These are phyloP conservation scores for Chlorella vulgaris DNA, from an alignment of 139 green algal species.

Conservation along the genomic window DNA sequence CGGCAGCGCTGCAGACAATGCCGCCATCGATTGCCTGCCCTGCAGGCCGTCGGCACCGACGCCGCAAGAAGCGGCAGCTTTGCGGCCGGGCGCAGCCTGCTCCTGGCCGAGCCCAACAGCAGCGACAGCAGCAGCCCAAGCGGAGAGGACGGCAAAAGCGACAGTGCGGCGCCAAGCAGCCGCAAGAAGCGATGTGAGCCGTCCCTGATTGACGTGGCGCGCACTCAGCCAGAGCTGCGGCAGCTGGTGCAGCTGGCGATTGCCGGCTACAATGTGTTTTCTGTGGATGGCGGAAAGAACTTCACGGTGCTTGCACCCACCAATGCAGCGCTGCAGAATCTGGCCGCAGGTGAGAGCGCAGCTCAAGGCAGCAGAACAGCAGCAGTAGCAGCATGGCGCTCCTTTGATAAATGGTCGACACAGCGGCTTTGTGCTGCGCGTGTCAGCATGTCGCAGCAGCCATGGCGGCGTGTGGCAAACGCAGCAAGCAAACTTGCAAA, in stretches of 20 bases:
- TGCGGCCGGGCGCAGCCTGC: no score
- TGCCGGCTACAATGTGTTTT: slow-evolving; percentile 8
- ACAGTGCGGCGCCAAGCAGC: not conserved
- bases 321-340: slow-evolving; percentile 5
- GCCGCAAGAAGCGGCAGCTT: no score
- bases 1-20: no score
- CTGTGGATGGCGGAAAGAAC: slow-evolving; percentile 6
- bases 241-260: slow-evolving; percentile 2
- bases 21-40: no score
- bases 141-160: not conserved
- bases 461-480: not conserved
- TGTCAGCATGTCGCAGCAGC: no score
- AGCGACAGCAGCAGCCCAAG: not conserved
- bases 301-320: not conserved
- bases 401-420: no score
- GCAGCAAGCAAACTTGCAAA: no score
- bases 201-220: slow-evolving; percentile 1
- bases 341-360: slow-evolving; percentile 13
- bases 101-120: slow-evolving; percentile 52
- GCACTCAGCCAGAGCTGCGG: slow-evolving; percentile 1
- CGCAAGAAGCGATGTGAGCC: not conserved
- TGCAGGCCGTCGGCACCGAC: no score
- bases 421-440: not conserved
- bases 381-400: no score
- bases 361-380: not conserved